Percentiles rank a stretch among this genome's conserved stretches.
These are phyloP conservation scores for Magnusiomyces paraingens DNA, from an alignment of 1,139 yeast genomes.

Conservation along the genomic window DNA sequence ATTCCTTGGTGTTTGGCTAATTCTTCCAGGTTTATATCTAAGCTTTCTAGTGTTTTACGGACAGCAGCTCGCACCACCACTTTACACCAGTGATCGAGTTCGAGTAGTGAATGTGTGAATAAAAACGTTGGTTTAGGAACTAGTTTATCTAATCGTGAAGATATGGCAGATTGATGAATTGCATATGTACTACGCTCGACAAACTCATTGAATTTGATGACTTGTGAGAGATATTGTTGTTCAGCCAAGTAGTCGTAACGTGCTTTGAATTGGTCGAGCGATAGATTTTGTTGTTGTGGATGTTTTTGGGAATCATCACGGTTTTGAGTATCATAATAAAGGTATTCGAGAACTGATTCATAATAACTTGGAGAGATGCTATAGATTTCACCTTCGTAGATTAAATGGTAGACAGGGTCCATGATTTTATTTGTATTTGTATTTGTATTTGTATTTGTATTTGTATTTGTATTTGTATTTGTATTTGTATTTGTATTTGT, in stretches of 20 bases:
- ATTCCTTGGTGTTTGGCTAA: background rate
- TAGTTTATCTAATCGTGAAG: background rate
- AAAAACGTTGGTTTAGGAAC: slow-evolving; percentile 3
- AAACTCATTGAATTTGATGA: background rate
- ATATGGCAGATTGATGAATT: background rate
- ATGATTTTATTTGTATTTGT: too few species aligned
- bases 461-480: too few species aligned
- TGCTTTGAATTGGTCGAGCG: slow-evolving; percentile 1
- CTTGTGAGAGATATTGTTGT: background rate
- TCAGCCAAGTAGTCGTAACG: background rate
- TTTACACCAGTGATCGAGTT: slow-evolving; percentile 9
- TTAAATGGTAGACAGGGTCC: background rate
- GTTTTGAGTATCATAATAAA: background rate
- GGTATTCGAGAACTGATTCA: slow-evolving; percentile 1
- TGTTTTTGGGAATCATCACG: background rate
- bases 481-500: too few species aligned
- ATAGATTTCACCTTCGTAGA: background rate
- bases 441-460: too few species aligned
- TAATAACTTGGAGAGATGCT: background rate
- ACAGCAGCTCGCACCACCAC: background rate
- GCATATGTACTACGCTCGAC: slow-evolving; percentile 1
- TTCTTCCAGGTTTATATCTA: background rate
- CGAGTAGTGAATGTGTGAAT: slow-evolving; percentile 4
- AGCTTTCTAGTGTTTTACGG: background rate
- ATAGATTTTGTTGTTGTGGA: background rate